phyloP scores from a whole-genome alignment of 2,329 filamentous ascomycete genomes.

The Epichloe sibirici region DNA sequence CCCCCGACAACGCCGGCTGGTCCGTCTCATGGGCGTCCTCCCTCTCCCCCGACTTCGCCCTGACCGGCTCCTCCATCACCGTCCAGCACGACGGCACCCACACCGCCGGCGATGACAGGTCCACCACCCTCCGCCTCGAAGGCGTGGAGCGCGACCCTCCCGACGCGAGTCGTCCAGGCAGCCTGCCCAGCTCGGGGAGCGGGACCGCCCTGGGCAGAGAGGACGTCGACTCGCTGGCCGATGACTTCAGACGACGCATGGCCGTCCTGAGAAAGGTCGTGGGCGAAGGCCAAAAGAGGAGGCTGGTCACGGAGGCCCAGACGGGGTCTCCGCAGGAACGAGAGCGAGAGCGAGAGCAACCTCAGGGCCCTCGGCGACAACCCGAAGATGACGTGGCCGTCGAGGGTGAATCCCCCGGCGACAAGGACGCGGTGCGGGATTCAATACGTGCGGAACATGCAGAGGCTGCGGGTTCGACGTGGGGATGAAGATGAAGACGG shows the following conservation, averaged over 20 bases:
- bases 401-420: neutral
- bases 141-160: slow-evolving; percentile 26
- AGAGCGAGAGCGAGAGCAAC: neutral
- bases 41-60: slow-evolving; percentile 61
- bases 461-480: neutral
- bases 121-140: slow-evolving; percentile 23
- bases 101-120: slow-evolving; percentile 13
- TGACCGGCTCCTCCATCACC: slow-evolving; percentile 32
- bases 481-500: neutral
- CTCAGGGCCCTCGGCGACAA: neutral
- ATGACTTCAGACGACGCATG: slow-evolving; percentile 48
- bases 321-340: neutral
- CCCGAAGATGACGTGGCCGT: neutral
- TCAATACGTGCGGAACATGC: neutral
- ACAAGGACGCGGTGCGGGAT: neutral
- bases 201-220: slow-evolving; percentile 25
- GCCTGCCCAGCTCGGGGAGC: slow-evolving; percentile 18
- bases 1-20: slow-evolving; percentile 30
- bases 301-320: slow-evolving; percentile 16
- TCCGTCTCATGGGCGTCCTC: slow-evolving; percentile 57
- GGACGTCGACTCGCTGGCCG: slow-evolving; percentile 38
- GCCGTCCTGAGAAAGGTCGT: slow-evolving; percentile 39
- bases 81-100: slow-evolving; percentile 26
- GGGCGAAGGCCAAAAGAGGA: slow-evolving; percentile 35
- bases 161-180: slow-evolving; percentile 10